Conservation (phyloP, 306 rosid genomes). For the Mimosa bimucronata region DNA sequence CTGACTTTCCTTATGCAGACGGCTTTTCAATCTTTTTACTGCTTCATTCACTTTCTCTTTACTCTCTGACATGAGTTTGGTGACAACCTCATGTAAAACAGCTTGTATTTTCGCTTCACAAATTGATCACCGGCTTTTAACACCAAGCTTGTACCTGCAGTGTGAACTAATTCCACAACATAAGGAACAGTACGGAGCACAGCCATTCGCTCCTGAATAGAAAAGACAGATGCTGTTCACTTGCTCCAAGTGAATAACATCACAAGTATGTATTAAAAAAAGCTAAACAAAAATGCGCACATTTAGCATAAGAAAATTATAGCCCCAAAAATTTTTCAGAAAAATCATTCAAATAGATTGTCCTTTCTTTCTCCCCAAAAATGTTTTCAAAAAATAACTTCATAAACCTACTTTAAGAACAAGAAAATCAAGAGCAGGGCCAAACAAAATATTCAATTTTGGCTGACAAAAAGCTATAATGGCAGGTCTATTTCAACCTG, state of each 20-base stretch:
- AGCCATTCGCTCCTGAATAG: slow-evolving; percentile 60
- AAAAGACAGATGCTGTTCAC: slow-evolving; percentile 33
- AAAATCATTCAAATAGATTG: too few relatives aligned
- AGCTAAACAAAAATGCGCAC: too few relatives aligned
- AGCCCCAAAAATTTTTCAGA: too few relatives aligned
- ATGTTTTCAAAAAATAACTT: too few relatives aligned
- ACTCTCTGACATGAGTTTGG: slow-evolving; percentile 78
- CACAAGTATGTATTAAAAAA: not conserved
- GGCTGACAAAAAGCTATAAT: too few relatives aligned
- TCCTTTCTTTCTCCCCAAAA: too few relatives aligned
- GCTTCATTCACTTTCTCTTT: slow-evolving; percentile 54
- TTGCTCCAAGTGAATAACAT: slow-evolving; percentile 25
- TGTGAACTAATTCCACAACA: slow-evolving; percentile 58
- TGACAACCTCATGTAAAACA: slow-evolving; percentile 62
- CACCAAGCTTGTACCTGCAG: slow-evolving; percentile 46
- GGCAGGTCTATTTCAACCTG: too few relatives aligned
- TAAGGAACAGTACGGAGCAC: slow-evolving; percentile 66
- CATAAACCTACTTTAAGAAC: too few relatives aligned
- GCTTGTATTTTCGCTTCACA: slow-evolving; percentile 58
- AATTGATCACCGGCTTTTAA: slow-evolving; percentile 40
- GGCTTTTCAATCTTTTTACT: slow-evolving; percentile 60
- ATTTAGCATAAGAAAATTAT: too few relatives aligned
- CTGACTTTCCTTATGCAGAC: slow-evolving; percentile 59
- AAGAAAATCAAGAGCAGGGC: too few relatives aligned
- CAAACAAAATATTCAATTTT: too few relatives aligned